phyloP scores from a whole-genome alignment of 2,329 filamentous ascomycete species.

The Colletotrichum sansevieriae region DNA sequence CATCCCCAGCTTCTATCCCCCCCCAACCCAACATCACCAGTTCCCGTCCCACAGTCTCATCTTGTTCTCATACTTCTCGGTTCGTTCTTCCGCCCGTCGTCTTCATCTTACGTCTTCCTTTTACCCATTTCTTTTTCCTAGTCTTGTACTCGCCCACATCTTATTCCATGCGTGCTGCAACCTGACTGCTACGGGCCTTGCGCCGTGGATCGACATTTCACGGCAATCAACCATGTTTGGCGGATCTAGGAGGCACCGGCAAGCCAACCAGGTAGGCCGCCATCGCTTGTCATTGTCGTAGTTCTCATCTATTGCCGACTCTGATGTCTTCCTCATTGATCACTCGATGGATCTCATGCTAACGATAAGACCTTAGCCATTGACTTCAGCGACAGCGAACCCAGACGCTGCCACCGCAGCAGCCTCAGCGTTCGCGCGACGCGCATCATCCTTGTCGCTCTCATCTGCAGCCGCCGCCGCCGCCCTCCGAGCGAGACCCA shows the following conservation, averaged over 20 bases:
- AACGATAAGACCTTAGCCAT: slow-evolving; percentile 61
- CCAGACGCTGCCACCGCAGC: slow-evolving; percentile 84
- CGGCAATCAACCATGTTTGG: slow-evolving; percentile 61
- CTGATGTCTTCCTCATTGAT: slow-evolving; percentile 15
- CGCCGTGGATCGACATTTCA: slow-evolving; percentile 38
- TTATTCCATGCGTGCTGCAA: slow-evolving; percentile 41
- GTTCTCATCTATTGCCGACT: too few species aligned
- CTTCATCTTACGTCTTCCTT: neutral
- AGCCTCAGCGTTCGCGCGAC: slow-evolving; percentile 82
- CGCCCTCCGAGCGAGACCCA: slow-evolving; percentile 82
- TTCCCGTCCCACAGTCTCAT: slow-evolving; percentile 11
- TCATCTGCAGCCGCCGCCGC: slow-evolving; percentile 90
- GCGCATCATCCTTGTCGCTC: slow-evolving; percentile 74
- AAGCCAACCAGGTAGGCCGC: slow-evolving; percentile 59
- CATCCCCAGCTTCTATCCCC: slow-evolving; percentile 1
- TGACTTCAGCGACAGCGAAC: slow-evolving; percentile 74
- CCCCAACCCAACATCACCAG: slow-evolving; percentile 33
- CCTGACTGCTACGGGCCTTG: slow-evolving; percentile 45
- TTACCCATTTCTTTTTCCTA: neutral
- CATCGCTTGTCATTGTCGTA: neutral
- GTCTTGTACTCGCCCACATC: neutral
- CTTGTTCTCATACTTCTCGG: slow-evolving; percentile 7
- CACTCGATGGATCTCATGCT: slow-evolving; percentile 14
- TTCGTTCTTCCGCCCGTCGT: neutral
- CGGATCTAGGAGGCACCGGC: slow-evolving; percentile 62